Evolutionary conservation across 768 basidiomycete species (phyloP), one percentile per base, ranked within the genome.

Genomic region (Cystobasidium ongulense): DNA sequence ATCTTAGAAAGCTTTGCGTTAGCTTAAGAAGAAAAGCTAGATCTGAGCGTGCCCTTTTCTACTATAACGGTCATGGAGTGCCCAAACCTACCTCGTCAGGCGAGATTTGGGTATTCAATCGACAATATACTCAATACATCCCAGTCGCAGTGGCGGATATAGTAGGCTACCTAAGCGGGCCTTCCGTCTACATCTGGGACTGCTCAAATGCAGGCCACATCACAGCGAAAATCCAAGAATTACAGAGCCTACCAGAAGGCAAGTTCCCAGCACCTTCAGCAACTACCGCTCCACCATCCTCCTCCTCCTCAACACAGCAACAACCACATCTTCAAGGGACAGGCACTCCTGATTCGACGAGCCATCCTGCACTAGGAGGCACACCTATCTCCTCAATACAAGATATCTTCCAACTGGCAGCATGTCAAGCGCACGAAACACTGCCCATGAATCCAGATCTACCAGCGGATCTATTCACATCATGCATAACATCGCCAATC

Each of bases 41-140:
- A 80, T 90, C 93, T 41, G 96, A 99, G 79, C 88, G 96, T 1
- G 88, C 92, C 7, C 84, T 97, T 33, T 95, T 98, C 82, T 92
- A 98, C 82, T 99, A 98, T 82, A 99, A 98, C 76, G 96, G 96
- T 1, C 96, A 98, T 75, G 96, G 96, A 27, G 96, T 99, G 25
- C 95, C 95, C 1, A 94, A 91, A 79, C 96, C 96, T 13, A 98
- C 96, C 0, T 85, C 90, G 0, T 93, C 91, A 76, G 84, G 96
- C 27, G 96, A 99, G 81, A 85, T 99, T 65, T 99, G 96, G 96
- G 94, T 96, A 71, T 99, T 99, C 84, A 98, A 99, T 81, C 85
- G 88, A 78, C 90, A 87, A 77, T 98, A 98, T 81, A 97, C 96
- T 0, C 95, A 99, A 81, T 99, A 99, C 80, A 98, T 98, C 74